Evolutionary conservation across 106 monocot species (phyloP).

Genomic region (Allium fistulosum): DNA sequence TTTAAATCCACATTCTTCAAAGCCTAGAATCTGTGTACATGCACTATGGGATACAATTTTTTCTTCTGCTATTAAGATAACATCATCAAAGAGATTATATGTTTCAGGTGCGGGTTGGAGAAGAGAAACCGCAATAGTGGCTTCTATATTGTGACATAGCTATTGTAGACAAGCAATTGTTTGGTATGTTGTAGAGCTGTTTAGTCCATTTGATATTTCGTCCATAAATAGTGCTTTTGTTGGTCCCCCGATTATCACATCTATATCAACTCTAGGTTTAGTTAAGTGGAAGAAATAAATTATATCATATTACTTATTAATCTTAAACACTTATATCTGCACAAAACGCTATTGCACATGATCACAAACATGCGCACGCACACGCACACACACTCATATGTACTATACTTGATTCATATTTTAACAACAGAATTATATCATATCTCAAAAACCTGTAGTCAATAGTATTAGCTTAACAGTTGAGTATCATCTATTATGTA

Average conservation of each 20-base stretch:
- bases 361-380: too few species aligned
- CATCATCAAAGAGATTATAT: slow-evolving; percentile 79
- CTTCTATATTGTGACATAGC: slow-evolving; percentile 63
- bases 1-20: slow-evolving; percentile 67
- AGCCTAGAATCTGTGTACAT: slow-evolving; percentile 31
- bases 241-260: slow-evolving; percentile 88
- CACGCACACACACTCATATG: too few species aligned
- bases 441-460: slow-evolving; percentile 50
- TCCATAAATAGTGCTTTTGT: slow-evolving; percentile 87
- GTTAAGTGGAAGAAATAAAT: too few species aligned
- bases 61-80: slow-evolving; percentile 78
- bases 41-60: slow-evolving; percentile 72
- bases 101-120: slow-evolving; percentile 92
- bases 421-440: not conserved
- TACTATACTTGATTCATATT: not conserved
- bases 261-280: slow-evolving; percentile 27
- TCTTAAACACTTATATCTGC: too few species aligned
- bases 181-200: slow-evolving; percentile 81
- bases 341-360: too few species aligned
- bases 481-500: too few species aligned
- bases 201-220: slow-evolving; percentile 94
- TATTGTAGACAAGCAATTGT: slow-evolving; percentile 75
- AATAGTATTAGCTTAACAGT: slow-evolving; percentile 4
- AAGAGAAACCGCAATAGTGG: slow-evolving; percentile 67
- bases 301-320: too few species aligned